These are phyloP conservation scores for Hypoxylon sp. DNA, from an alignment of 2,329 filamentous ascomycete genomes.

Conservation along the genomic window DNA sequence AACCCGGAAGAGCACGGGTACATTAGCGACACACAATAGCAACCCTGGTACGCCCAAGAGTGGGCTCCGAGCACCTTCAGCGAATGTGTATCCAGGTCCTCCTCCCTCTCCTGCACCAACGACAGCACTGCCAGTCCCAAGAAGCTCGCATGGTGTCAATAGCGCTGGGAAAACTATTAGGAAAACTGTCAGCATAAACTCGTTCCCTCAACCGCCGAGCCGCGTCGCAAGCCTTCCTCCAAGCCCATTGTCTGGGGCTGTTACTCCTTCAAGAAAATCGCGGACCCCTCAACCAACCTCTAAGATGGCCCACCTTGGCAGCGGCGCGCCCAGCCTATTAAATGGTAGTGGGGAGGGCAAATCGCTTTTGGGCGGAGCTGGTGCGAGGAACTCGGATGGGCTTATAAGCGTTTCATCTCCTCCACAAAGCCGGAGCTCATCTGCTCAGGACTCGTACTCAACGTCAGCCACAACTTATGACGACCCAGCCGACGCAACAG, in stretches of 20 bases:
- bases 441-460: slow-evolving; percentile 91
- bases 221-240: slow-evolving; percentile 75
- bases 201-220: slow-evolving; percentile 91
- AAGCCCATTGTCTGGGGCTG: slow-evolving; percentile 69
- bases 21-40: slow-evolving; percentile 60
- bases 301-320: slow-evolving; percentile 65
- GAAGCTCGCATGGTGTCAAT: slow-evolving; percentile 69
- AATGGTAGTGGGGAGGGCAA: slow-evolving; percentile 85
- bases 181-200: slow-evolving; percentile 93
- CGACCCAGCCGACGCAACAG: slow-evolving; percentile 74
- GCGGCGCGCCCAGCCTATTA: slow-evolving; percentile 78
- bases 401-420: slow-evolving; percentile 85
- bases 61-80: slow-evolving; percentile 72
- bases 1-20: slow-evolving; percentile 76
- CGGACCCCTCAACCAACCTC: slow-evolving; percentile 68
- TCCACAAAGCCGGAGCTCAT: slow-evolving; percentile 90
- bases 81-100: slow-evolving; percentile 64
- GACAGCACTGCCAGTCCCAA: slow-evolving; percentile 70
- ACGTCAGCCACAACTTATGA: slow-evolving; percentile 92
- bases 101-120: slow-evolving; percentile 66
- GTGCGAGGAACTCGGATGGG: slow-evolving; percentile 79
- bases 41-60: slow-evolving; percentile 68
- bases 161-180: slow-evolving; percentile 78
- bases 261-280: slow-evolving; percentile 64
- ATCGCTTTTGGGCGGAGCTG: slow-evolving; percentile 73